Evolutionary conservation across 257 asterid species (phyloP).

Genomic region (Echites panduratus): DNA sequence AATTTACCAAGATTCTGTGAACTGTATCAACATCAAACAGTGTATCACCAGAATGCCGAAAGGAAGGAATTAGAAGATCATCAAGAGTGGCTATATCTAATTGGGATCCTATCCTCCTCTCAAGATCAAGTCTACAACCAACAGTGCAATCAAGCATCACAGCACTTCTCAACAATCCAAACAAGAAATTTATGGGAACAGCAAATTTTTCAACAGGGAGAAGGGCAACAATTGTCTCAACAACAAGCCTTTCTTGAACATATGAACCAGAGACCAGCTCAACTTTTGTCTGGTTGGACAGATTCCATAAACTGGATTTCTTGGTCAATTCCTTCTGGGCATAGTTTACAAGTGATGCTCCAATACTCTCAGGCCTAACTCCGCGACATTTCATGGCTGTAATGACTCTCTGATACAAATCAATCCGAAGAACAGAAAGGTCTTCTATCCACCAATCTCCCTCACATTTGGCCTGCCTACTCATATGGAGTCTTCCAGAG

Average conservation of each 20-base stretch:
- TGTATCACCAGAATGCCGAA: slow-evolving; percentile 71
- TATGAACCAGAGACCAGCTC: slow-evolving; percentile 32
- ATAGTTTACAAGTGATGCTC: slow-evolving; percentile 72
- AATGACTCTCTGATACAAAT: slow-evolving; percentile 65
- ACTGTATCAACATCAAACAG: slow-evolving; percentile 83
- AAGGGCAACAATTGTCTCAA: slow-evolving; percentile 75
- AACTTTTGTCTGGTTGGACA: slow-evolving; percentile 37
- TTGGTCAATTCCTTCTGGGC: slow-evolving; percentile 76
- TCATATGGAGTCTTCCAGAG: slow-evolving; percentile 94
- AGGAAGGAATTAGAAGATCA: slow-evolving; percentile 84
- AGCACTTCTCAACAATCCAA: slow-evolving; percentile 71
- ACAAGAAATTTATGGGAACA: slow-evolving; percentile 72
- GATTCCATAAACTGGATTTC: slow-evolving; percentile 66
- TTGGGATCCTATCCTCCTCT: slow-evolving; percentile 78
- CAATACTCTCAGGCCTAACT: slow-evolving; percentile 89
- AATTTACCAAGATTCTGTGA: slow-evolving; percentile 68
- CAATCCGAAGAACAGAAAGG: slow-evolving; percentile 66
- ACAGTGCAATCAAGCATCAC: slow-evolving; percentile 74
- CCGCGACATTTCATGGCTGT: slow-evolving; percentile 88
- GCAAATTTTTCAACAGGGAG: slow-evolving; percentile 83
- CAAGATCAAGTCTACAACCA: slow-evolving; percentile 72
- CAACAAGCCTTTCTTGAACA: slow-evolving; percentile 59
- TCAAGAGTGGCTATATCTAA: slow-evolving; percentile 78
- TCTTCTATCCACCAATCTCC: slow-evolving; percentile 98
- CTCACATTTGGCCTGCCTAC: slow-evolving; percentile 56